Percentiles rank a stretch among this genome's conserved stretches.
Evolutionary conservation across 177 flowering plant species (phyloP).

Genomic region (Telopea speciosissima): DNA sequence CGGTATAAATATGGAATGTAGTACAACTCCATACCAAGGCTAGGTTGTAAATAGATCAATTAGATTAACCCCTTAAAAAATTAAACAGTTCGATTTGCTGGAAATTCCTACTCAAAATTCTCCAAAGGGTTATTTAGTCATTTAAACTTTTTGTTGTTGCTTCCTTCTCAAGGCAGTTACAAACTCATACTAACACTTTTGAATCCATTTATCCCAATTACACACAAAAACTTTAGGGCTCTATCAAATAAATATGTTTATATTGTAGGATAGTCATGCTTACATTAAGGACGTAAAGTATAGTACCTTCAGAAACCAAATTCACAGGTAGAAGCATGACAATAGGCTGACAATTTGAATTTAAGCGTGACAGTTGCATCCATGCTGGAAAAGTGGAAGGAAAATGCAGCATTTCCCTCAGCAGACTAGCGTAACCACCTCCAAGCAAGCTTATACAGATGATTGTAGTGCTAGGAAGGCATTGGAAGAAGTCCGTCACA

Average conservation of each 20-base stretch:
- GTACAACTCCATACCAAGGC: too few species aligned
- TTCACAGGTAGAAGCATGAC: conserved; percentile 60
- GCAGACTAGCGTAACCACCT: conserved; percentile 33
- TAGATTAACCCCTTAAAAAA: neutral
- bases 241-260: neutral
- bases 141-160: neutral
- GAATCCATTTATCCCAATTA: neutral
- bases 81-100: neutral
- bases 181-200: too few species aligned
- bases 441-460: conserved; percentile 74
- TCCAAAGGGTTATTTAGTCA: neutral
- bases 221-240: neutral
- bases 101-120: neutral
- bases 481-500: conserved; percentile 40
- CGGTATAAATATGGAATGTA: too few species aligned
- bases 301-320: conserved; percentile 52
- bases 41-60: too few species aligned
- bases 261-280: neutral
- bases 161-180: neutral
- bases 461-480: conserved; percentile 54
- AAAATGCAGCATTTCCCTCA: conserved; percentile 40
- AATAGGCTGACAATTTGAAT: conserved; percentile 49
- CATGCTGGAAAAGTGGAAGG: conserved; percentile 52
- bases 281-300: neutral
- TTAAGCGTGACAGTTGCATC: conserved; percentile 72